phyloP scores from a whole-genome alignment of 176 grass and related monocot species.

The sorghum (Sorghum bicolor) region Sorghum_bicolor_NCBIv3 NC_012870.2:68833001-68833500 shows the following conservation, averaged over 20 bases:
- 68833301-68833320: constrained; percentile 38
- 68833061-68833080: constrained; percentile 70
- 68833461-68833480: constrained; percentile 48
- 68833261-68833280: constrained; percentile 33
- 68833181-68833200: constrained; percentile 65
- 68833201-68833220: constrained; percentile 58
- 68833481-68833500: constrained; percentile 75
- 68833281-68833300: constrained; percentile 35
- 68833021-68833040: constrained; percentile 77
- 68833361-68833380: constrained; percentile 82
- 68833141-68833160: constrained; percentile 36
- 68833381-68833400: constrained; percentile 83
- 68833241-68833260: constrained; percentile 67
- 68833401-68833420: constrained; percentile 68
- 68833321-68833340: constrained; percentile 66
- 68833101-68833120: constrained; percentile 47
- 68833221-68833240: constrained; percentile 63
- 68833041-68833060: constrained; percentile 80
- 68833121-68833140: constrained; percentile 9
- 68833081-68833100: constrained; percentile 17
- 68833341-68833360: constrained; percentile 79
- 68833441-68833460: constrained; percentile 66
- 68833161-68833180: constrained; percentile 56
- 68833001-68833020: constrained; percentile 88
- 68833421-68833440: constrained; percentile 71